Evolutionary conservation across 2,329 filamentous ascomycete genomes (phyloP), one percentile per base, ranked within the genome.

Genomic region (Alternaria panax): DNA sequence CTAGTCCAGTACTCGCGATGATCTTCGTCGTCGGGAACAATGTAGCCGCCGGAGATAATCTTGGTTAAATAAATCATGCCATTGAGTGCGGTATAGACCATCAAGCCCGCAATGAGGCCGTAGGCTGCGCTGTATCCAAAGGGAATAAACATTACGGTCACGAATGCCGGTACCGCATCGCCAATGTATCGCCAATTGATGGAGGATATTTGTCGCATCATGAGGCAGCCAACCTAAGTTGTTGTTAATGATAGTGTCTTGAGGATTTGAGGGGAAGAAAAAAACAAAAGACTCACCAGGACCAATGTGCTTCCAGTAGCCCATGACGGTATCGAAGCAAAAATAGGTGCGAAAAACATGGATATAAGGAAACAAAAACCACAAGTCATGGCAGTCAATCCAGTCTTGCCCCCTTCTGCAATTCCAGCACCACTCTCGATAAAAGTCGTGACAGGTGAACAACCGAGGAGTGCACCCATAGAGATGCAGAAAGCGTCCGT

Each of bases 151-250:
- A 89, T 87, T 63, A 96, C 88, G 42, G 91, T 93, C 34, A 96
- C 82, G 77, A 96, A 96, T 3, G 92, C 92, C 0, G 92, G 92
- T 9, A 96, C 83, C 2, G 91, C 89, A 75, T 96, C 92, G 51
- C 92, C 92, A 57, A 92, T 84, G 78, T 96, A 96, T 38, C 83
- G 82, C 92, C 92, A 96, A 81, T 96, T 96, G 81, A 96, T 92
- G 61, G 92, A 89, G 87, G 90, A 16, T 87, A 86, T 67, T 86
- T 87, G 70, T 86, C 88, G 75, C 67, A 78, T 78, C 92, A 96
- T 96, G 86, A 96, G 89, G 45, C 89, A 89, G 16, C 92, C 92
- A 51, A 80, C 76, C 71, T 78, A 24, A 32, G 22, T 27, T 40
- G 28, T 7, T 11, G 57, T 77, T 59, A 74, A 66, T 16, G 20